Evolutionary conservation across 2,329 filamentous ascomycete species (phyloP).

Genomic region (Alternaria angustiovoidea): DNA sequence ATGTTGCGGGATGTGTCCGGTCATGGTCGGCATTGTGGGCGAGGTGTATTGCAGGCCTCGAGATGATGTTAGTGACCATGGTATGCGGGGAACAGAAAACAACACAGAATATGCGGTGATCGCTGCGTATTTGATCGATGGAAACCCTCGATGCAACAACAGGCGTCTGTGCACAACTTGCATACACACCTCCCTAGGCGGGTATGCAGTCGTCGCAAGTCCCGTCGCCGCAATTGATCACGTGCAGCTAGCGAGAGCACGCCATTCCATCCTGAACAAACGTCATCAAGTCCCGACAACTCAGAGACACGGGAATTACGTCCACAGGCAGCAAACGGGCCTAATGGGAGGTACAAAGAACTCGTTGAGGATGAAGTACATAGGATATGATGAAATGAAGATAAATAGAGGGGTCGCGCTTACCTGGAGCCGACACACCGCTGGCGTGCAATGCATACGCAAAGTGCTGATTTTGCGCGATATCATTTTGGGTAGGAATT

Average conservation of each 20-base stretch:
- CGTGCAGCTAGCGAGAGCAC: slow-evolving; percentile 30
- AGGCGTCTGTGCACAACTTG: slow-evolving; percentile 14
- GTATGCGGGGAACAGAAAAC: slow-evolving; percentile 10
- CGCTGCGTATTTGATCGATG: slow-evolving; percentile 13
- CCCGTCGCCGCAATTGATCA: slow-evolving; percentile 20
- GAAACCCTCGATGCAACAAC: background rate
- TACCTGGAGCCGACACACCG: slow-evolving; percentile 33
- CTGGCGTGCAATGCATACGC: slow-evolving; percentile 34
- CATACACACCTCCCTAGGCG: slow-evolving; percentile 31
- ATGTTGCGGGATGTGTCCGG: slow-evolving; percentile 33
- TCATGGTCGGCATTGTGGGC: slow-evolving; percentile 40
- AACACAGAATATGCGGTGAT: background rate
- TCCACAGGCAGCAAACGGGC: slow-evolving; percentile 20
- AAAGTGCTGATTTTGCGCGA: slow-evolving; percentile 26
- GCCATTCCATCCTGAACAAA: slow-evolving; percentile 29
- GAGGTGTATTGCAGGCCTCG: slow-evolving; percentile 42
- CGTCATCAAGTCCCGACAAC: slow-evolving; percentile 33
- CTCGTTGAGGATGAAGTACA: slow-evolving; percentile 9
- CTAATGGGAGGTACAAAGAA: slow-evolving; percentile 9
- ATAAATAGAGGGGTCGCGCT: slow-evolving; percentile 20
- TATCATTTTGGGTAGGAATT: slow-evolving; percentile 24
- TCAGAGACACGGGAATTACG: slow-evolving; percentile 17
- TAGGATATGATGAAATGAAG: slow-evolving; percentile 4
- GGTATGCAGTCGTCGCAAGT: slow-evolving; percentile 21
- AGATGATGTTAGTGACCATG: slow-evolving; percentile 35